Conservation (phyloP, 2,329 filamentous ascomycete species). For the Nigrograna mackinnonii region DNA sequence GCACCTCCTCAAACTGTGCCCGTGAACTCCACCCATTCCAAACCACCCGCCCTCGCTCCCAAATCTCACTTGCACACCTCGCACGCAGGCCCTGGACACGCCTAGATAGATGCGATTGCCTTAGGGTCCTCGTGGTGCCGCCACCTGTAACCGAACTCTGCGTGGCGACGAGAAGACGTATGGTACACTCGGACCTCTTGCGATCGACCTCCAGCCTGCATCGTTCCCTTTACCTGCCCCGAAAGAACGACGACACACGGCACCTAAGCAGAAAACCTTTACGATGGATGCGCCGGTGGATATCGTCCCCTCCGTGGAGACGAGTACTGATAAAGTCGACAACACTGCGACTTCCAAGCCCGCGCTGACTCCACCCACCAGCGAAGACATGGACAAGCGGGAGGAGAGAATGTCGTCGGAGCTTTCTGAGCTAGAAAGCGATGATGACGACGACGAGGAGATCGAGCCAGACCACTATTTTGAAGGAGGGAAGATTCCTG, state of each 20-base stretch:
- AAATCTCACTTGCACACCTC: constrained; percentile 5
- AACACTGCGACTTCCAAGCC: constrained; percentile 33
- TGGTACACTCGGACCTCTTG: constrained; percentile 27
- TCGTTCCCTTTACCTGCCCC: constrained; percentile 20
- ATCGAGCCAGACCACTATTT: constrained; percentile 87
- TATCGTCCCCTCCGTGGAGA: constrained; percentile 38
- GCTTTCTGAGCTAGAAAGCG: constrained; percentile 51
- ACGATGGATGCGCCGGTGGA: constrained; percentile 33
- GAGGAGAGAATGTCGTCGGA: constrained; percentile 51
- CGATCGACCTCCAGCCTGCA: constrained; percentile 26
- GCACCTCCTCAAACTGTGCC: constrained; percentile 16
- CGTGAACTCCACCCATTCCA: constrained; percentile 19
- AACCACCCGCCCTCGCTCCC: constrained; percentile 13
- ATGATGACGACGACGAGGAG: constrained; percentile 62
- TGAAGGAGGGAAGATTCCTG: constrained; percentile 78
- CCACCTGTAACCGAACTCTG: constrained; percentile 15
- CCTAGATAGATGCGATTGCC: constrained; percentile 23
- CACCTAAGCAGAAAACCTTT: constrained; percentile 3
- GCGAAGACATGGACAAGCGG: constrained; percentile 54
- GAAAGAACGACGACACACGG: constrained; percentile 15
- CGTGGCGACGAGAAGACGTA: constrained; percentile 31
- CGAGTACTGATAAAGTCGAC: constrained; percentile 23
- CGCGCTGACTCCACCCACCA: constrained; percentile 55
- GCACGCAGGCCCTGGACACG: constrained; percentile 4
- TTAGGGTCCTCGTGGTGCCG: constrained; percentile 24